These are phyloP conservation scores for Euphrasia confusa DNA, from an alignment of 257 asterid species.

Conservation along the genomic window DNA sequence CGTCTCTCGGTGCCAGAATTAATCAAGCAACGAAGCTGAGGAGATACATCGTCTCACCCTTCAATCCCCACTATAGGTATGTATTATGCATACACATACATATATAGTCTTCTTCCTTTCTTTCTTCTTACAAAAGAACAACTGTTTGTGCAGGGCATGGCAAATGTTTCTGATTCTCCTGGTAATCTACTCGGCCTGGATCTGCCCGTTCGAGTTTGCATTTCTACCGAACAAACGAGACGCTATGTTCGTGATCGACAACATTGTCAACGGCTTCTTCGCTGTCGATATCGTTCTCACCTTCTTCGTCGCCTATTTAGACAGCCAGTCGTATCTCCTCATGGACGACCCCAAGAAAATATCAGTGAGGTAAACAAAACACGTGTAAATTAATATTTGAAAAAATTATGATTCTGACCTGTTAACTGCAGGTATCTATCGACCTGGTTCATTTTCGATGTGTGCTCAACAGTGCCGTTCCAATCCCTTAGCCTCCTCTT, in stretches of 20 bases:
- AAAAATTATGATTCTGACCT: not conserved
- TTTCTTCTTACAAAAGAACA: not conserved
- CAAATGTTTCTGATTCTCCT: constrained; percentile 67
- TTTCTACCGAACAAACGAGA: constrained; percentile 61
- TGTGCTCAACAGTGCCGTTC: constrained; percentile 78
- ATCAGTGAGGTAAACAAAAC: constrained; percentile 52
- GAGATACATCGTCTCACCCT: constrained; percentile 56
- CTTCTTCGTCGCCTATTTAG: constrained; percentile 83
- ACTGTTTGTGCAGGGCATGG: constrained; percentile 68
- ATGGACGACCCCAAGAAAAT: constrained; percentile 61
- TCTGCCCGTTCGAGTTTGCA: constrained; percentile 84
- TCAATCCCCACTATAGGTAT: constrained; percentile 36
- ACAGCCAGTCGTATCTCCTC: constrained; percentile 61
- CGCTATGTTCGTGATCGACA: constrained; percentile 55
- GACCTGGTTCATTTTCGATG: constrained; percentile 77
- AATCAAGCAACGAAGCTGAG: constrained; percentile 57
- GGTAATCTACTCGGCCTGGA: constrained; percentile 87
- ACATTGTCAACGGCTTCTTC: constrained; percentile 70
- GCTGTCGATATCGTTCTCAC: constrained; percentile 75
- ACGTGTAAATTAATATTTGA: not conserved
- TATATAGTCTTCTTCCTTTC: not conserved
- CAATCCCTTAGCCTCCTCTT: constrained; percentile 60
- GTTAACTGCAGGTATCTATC: constrained; percentile 69
- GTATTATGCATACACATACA: too few species aligned
- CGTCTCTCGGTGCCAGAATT: constrained; percentile 81